Evolutionary conservation across 805 yeast genomes (phyloP), one percentile per base, ranked within the genome.

Genomic region (Saccharomycopsis amapae): DNA sequence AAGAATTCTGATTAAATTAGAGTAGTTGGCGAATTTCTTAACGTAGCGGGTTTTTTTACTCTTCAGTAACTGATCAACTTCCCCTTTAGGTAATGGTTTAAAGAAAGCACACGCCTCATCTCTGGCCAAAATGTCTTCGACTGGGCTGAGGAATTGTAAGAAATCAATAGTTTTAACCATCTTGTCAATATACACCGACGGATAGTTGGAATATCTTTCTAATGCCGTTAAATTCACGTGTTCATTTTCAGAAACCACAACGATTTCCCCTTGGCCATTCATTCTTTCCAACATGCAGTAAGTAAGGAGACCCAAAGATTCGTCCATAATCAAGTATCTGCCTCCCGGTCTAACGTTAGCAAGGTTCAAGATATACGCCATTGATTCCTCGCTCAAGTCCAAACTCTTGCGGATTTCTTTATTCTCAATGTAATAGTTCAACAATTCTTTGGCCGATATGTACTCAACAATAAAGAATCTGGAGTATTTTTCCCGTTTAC

Each of bases 341-440:
- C 98, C 97, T 9, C 95, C 95, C 1, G 96, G 88, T 57, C 80
- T 78, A 28, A 93, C 75, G 58, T 90, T 87, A 1, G 82, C 96
- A 55, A 82, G 71, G 50, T 81, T 80, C 64, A 93, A 65, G 56
- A 87, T 65, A 62, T 84, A 66, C 0, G 94, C 96, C 31, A 93
- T 60, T 1, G 89, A 69, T 64, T 93, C 98, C 49, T 81, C 81
- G 55, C 94, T 85, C 72, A 93, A 66, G 58, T 88, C 95, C 62
- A 85, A 67, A 6, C 85, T 80, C 53, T 76, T 67, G 41, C 75
- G 68, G 20, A 75, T 70, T 23, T 81, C 77, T 45, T 88, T 95
- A 60, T 85, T 89, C 46, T 82, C 95, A 37, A 77, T 66, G 56
- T 82, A 82, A 56, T 79, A 84, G 48, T 85, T 81, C 36, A 90